A percentile compares a stretch with the other conserved stretches of the same genome.
Evolutionary conservation across 371 early-diverging fungal genomes (phyloP).

Genomic region (Rhizopus stolonifer): DNA sequence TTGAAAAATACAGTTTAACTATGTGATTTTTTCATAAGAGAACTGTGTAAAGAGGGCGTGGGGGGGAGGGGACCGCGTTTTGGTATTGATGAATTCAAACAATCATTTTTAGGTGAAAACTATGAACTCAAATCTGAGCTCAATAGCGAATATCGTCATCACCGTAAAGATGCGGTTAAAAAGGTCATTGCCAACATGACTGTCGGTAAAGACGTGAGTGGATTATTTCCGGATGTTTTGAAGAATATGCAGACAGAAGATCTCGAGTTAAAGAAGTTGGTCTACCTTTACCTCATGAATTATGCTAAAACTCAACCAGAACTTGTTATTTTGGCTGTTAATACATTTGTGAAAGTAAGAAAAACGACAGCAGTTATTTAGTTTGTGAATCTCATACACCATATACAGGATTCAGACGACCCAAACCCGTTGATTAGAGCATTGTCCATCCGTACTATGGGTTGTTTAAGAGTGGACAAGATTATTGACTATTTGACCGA

Average conservation of each 20-base stretch:
- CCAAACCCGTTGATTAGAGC: conserved; percentile 94
- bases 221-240: conserved; percentile 92
- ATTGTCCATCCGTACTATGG: conserved; percentile 95
- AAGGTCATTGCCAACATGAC: conserved; percentile 95
- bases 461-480: conserved; percentile 93
- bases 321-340: conserved; percentile 94
- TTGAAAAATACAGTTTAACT: too few species aligned
- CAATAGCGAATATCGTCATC: conserved; percentile 93
- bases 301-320: conserved; percentile 97
- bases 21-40: too few species aligned
- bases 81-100: conserved; percentile 1
- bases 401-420: conserved; percentile 89
- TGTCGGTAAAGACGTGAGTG: conserved; percentile 85
- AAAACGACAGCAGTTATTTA: not conserved
- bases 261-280: conserved; percentile 94
- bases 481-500: conserved; percentile 85
- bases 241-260: conserved; percentile 99
- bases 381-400: not conserved
- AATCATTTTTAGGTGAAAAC: conserved; percentile 78
- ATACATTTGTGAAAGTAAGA: conserved; percentile 91
- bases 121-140: conserved; percentile 94
- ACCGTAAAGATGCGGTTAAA: conserved; percentile 96
- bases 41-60: not conserved
- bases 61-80: not conserved
- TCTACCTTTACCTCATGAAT: conserved; percentile 86